These are phyloP conservation scores for Suillus ampliporus DNA, from an alignment of 768 basidiomycete species.

Conservation along the genomic window DNA sequence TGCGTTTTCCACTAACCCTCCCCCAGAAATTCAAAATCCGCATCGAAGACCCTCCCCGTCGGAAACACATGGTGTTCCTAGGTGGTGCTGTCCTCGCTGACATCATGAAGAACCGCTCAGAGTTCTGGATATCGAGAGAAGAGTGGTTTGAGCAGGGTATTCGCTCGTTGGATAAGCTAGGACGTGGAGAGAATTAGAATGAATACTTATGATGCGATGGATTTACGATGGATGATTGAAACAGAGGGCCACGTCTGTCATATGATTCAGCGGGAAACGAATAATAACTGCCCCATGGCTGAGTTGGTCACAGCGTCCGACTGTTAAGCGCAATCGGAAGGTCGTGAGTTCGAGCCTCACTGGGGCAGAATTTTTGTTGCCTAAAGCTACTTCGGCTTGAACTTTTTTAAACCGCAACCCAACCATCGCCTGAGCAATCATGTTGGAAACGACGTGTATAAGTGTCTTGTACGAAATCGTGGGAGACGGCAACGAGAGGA, in stretches of 20 bases:
- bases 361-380: conserved; percentile 43
- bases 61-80: conserved; percentile 99
- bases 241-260: background rate
- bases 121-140: conserved; percentile 94
- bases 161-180: conserved; percentile 84
- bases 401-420: too few relatives aligned
- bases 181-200: conserved; percentile 58
- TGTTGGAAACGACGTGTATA: too few relatives aligned
- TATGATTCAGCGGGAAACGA: background rate
- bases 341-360: conserved; percentile 60
- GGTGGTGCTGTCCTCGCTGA: conserved; percentile 98
- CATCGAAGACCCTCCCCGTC: conserved; percentile 96
- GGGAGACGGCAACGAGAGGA: too few relatives aligned
- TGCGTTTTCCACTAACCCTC: background rate
- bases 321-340: conserved; percentile 52
- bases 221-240: background rate
- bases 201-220: conserved; percentile 11
- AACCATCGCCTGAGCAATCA: too few relatives aligned
- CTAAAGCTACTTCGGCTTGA: too few relatives aligned
- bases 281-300: conserved; percentile 51
- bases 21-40: conserved; percentile 97
- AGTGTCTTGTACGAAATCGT: too few relatives aligned
- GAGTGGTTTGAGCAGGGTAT: conserved; percentile 95
- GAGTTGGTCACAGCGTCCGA: conserved; percentile 58
- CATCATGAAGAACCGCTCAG: conserved; percentile 94